A percentile compares a stretch with the other conserved stretches of the same genome.
Evolutionary conservation across 768 basidiomycete species (phyloP).

Genomic region (Termitomyces sp.): DNA sequence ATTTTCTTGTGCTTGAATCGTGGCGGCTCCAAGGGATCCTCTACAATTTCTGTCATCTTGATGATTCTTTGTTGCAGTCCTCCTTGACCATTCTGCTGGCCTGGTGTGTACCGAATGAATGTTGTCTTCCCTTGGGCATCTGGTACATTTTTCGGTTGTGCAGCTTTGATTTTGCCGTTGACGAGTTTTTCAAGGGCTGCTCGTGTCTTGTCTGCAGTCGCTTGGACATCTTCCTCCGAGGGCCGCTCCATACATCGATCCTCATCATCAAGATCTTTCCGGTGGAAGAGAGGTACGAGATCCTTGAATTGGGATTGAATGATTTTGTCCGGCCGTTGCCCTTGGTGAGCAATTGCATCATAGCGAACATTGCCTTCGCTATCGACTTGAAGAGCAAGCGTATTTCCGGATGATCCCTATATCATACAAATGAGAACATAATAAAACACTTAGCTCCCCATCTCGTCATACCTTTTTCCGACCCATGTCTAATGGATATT

Average conservation of each 20-base stretch:
- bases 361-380: slow-evolving; percentile 95
- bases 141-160: slow-evolving; percentile 93
- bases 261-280: slow-evolving; percentile 79
- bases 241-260: slow-evolving; percentile 84
- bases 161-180: slow-evolving; percentile 95
- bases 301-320: slow-evolving; percentile 98
- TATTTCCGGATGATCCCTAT: slow-evolving; percentile 88
- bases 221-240: slow-evolving; percentile 86
- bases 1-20: slow-evolving; percentile 99
- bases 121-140: slow-evolving; percentile 77
- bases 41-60: slow-evolving; percentile 97
- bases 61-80: slow-evolving; percentile 93
- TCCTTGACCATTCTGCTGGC: slow-evolving; percentile 66
- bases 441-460: neutral
- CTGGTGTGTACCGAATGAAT: slow-evolving; percentile 96
- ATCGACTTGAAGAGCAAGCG: slow-evolving; percentile 94
- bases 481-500: slow-evolving; percentile 95
- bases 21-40: slow-evolving; percentile 96
- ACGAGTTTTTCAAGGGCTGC: slow-evolving; percentile 91
- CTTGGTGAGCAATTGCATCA: slow-evolving; percentile 95
- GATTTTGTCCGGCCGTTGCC: slow-evolving; percentile 78
- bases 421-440: slow-evolving; percentile 3
- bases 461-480: slow-evolving; percentile 73
- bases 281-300: slow-evolving; percentile 85
- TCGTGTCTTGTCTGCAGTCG: slow-evolving; percentile 87